These are phyloP conservation scores for Entomortierella chlamydospora DNA, from an alignment of 192 early-diverging fungal genomes.

Conservation along the genomic window DNA sequence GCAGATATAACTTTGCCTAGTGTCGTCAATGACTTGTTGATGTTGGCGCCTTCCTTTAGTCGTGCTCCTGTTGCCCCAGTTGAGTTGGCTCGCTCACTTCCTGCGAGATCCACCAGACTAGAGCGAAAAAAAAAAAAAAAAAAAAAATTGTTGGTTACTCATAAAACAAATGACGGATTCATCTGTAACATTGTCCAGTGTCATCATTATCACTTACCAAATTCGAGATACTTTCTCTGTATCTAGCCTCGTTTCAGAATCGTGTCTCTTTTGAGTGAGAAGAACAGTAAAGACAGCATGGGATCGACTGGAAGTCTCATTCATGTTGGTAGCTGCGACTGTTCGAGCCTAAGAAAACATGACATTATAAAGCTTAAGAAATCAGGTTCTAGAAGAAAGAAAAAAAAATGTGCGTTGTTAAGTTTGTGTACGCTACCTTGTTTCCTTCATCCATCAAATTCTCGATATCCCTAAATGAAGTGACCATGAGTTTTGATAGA, in stretches of 20 bases:
- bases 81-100: conserved; percentile 89
- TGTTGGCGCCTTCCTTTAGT: conserved; percentile 93
- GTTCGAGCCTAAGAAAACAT: conserved; percentile 73
- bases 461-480: conserved; percentile 74
- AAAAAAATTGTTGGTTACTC: conserved; percentile 11
- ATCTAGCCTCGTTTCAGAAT: conserved; percentile 62
- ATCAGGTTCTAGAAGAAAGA: too few species aligned
- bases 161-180: background rate
- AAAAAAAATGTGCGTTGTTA: too few species aligned
- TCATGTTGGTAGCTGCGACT: conserved; percentile 95
- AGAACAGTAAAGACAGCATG: conserved; percentile 87
- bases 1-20: conserved; percentile 95
- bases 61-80: conserved; percentile 88
- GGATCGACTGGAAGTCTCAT: conserved; percentile 89
- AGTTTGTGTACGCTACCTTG: conserved; percentile 59
- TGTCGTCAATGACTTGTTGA: conserved; percentile 93
- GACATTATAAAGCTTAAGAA: background rate
- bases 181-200: background rate
- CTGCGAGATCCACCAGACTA: conserved; percentile 93
- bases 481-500: conserved; percentile 85
- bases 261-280: conserved; percentile 73
- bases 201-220: conserved; percentile 64
- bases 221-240: conserved; percentile 84
- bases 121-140: background rate
- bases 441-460: conserved; percentile 86